A percentile compares a stretch with the other conserved stretches of the same genome.
Evolutionary conservation across 345 rosid species (phyloP).

Genomic region (Pugionium dolabratum): DNA sequence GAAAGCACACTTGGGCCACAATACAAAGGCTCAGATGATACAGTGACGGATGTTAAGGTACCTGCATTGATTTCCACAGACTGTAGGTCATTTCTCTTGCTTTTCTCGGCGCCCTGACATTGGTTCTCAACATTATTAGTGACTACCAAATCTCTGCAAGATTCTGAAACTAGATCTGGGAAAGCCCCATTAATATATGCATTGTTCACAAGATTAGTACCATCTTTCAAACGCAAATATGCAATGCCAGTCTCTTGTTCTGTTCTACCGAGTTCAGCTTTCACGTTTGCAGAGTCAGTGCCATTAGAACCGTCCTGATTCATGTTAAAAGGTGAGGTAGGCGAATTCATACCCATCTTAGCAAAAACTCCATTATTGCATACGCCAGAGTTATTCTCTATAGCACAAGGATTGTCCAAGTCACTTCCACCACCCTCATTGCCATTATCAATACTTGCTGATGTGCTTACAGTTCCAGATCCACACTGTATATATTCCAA

Average conservation of each 20-base stretch:
- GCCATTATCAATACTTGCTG: neutral
- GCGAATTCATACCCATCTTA: constrained; percentile 47
- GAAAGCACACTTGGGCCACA: constrained; percentile 38
- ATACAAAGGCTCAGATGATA: constrained; percentile 41
- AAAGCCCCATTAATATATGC: constrained; percentile 30
- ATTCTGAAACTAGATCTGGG: constrained; percentile 29
- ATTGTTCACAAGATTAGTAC: constrained; percentile 38
- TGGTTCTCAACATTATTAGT: constrained; percentile 33
- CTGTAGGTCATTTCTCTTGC: constrained; percentile 38
- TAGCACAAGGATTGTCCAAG: constrained; percentile 59
- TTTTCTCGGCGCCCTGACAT: constrained; percentile 26
- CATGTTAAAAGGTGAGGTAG: constrained; percentile 34
- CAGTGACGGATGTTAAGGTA: constrained; percentile 37
- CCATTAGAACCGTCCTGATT: constrained; percentile 43
- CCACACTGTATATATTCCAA: constrained; percentile 63
- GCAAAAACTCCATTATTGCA: constrained; percentile 49
- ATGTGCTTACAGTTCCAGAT: constrained; percentile 45
- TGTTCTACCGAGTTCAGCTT: constrained; percentile 40
- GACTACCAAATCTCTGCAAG: constrained; percentile 33
- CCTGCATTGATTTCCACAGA: constrained; percentile 36
- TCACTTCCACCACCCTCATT: constrained; percentile 62
- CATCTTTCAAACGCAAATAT: constrained; percentile 36
- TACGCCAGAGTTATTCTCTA: constrained; percentile 53
- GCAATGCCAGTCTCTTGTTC: constrained; percentile 41
- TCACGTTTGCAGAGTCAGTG: constrained; percentile 35